Percentiles rank a stretch among this genome's conserved stretches.
Evolutionary conservation across 2,329 filamentous ascomycete species (phyloP).

Genomic region (Cryphonectria japonica): DNA sequence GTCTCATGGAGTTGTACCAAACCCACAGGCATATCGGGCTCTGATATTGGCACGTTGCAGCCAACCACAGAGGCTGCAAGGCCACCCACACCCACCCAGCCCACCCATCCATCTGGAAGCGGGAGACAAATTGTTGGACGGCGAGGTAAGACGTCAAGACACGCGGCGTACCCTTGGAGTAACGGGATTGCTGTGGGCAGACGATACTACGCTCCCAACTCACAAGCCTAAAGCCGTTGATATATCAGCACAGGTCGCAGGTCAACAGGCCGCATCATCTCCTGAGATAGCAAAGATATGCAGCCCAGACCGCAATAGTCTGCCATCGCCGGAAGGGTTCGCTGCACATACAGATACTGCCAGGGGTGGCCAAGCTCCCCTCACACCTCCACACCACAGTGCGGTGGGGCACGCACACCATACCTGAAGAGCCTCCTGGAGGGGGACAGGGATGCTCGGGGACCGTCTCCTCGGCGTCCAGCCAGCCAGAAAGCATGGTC

Average conservation of each 20-base stretch:
- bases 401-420: not conserved
- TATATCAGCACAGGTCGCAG: conserved; percentile 5
- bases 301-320: conserved; percentile 4
- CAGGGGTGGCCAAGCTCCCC: not conserved
- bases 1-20: not conserved
- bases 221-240: not conserved
- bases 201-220: not conserved
- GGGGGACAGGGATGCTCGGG: not conserved
- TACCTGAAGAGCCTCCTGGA: conserved; percentile 12
- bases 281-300: not conserved
- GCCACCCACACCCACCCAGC: conserved; percentile 14
- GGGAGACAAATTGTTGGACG: not conserved
- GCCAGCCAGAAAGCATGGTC: not conserved
- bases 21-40: conserved; percentile 11
- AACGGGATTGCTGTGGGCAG: not conserved
- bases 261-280: not conserved
- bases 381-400: not conserved
- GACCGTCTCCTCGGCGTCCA: not conserved
- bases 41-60: conserved; percentile 24
- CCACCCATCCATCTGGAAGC: not conserved
- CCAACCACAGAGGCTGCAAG: conserved; percentile 17
- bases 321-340: not conserved
- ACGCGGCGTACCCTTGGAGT: not conserved
- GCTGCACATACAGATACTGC: not conserved
- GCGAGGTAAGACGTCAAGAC: not conserved